phyloP scores from a whole-genome alignment of 768 basidiomycete genomes.

The Rhodotorula sphaerocarpa region DNA sequence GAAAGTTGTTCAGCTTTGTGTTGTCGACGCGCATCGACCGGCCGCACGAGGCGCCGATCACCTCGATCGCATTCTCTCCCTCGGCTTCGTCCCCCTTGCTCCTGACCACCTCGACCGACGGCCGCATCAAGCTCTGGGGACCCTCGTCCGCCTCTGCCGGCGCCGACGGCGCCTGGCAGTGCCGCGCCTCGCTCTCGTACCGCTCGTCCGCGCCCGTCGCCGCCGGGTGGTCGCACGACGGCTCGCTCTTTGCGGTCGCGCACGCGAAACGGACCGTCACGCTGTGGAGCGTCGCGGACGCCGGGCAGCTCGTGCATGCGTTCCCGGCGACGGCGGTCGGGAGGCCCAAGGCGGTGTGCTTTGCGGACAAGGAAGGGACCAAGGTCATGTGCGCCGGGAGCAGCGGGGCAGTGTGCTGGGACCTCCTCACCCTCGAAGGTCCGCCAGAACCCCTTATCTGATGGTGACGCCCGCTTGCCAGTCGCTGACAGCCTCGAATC shows the following conservation, averaged over 20 bases:
- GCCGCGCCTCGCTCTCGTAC: slow-evolving; percentile 62
- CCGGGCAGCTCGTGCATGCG: slow-evolving; percentile 54
- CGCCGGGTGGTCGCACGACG: slow-evolving; percentile 73
- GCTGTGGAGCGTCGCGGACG: slow-evolving; percentile 60
- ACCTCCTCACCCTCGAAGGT: slow-evolving; percentile 44
- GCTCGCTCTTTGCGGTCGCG: slow-evolving; percentile 69
- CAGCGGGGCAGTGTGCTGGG: slow-evolving; percentile 43
- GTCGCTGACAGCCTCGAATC: slow-evolving; percentile 34
- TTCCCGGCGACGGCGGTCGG: slow-evolving; percentile 48
- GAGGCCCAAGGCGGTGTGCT: slow-evolving; percentile 48
- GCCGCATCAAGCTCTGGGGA: slow-evolving; percentile 72
- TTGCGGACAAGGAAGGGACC: slow-evolving; percentile 39
- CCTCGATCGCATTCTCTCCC: slow-evolving; percentile 64
- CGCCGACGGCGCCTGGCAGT: slow-evolving; percentile 68
- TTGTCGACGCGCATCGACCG: slow-evolving; percentile 83
- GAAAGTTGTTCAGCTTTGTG: slow-evolving; percentile 38
- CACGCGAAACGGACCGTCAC: slow-evolving; percentile 56
- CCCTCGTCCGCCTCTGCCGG: slow-evolving; percentile 43
- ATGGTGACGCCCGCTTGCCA: neutral
- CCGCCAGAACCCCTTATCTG: slow-evolving; percentile 6
- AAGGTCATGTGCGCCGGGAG: slow-evolving; percentile 28
- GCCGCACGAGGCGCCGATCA: slow-evolving; percentile 67
- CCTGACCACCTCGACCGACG: slow-evolving; percentile 68
- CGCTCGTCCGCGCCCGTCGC: slow-evolving; percentile 50
- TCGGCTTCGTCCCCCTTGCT: slow-evolving; percentile 47